Evolutionary conservation across 1,139 yeast genomes (phyloP).

Genomic region (Debaryomyces psychrophilus): DNA sequence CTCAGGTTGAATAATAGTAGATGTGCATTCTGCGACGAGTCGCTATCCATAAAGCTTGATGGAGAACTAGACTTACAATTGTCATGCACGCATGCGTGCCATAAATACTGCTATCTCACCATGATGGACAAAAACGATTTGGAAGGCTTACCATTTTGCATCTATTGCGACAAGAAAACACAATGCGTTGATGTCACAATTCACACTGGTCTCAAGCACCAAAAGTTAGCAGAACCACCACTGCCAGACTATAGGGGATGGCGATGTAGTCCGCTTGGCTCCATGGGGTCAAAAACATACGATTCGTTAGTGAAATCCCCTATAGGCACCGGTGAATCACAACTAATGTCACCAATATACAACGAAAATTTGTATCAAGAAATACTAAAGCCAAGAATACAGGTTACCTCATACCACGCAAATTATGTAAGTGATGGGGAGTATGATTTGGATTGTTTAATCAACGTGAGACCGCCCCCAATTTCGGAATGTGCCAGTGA

Average conservation of each 20-base stretch:
- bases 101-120: slow-evolving; percentile 30
- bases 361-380: slow-evolving; percentile 5
- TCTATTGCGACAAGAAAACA: slow-evolving; percentile 8
- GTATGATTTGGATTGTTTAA: slow-evolving; percentile 24
- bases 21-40: slow-evolving; percentile 37
- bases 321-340: not conserved
- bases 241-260: not conserved
- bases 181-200: slow-evolving; percentile 9
- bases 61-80: slow-evolving; percentile 32
- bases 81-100: slow-evolving; percentile 34
- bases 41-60: slow-evolving; percentile 17
- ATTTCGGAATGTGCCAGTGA: slow-evolving; percentile 16
- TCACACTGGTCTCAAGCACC: slow-evolving; percentile 6
- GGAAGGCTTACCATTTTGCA: slow-evolving; percentile 6
- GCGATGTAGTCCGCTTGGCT: not conserved
- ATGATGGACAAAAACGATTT: slow-evolving; percentile 13
- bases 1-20: not conserved
- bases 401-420: slow-evolving; percentile 13
- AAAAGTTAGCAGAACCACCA: not conserved
- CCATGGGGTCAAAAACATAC: not conserved
- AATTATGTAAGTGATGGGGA: slow-evolving; percentile 15
- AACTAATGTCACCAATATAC: not conserved
- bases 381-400: slow-evolving; percentile 10
- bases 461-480: slow-evolving; percentile 32
- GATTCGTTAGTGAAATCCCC: not conserved